Evolutionary conservation across 2,329 filamentous ascomycete genomes (phyloP).

Genomic region (Alternaria triticina): DNA sequence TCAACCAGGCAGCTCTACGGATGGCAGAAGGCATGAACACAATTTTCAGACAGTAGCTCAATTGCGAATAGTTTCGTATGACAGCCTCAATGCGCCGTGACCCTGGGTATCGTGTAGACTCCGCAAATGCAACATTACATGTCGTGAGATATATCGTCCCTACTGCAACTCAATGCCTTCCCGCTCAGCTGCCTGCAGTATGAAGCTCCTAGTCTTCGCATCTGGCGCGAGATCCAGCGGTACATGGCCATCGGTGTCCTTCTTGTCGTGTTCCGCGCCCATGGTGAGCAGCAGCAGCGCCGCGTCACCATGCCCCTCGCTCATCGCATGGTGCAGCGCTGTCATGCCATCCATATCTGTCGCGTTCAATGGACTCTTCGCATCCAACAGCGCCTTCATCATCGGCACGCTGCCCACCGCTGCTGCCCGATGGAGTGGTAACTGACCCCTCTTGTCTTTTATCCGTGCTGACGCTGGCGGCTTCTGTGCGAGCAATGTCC

Average conservation of each 20-base stretch:
- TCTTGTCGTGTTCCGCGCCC: conserved; percentile 82
- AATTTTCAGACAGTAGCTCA: not conserved
- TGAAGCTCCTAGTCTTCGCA: conserved; percentile 79
- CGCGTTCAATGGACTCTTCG: conserved; percentile 81
- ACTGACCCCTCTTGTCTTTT: conserved; percentile 86
- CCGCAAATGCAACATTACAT: conserved; percentile 8
- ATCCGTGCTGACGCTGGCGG: conserved; percentile 72
- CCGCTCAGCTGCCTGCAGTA: conserved; percentile 77
- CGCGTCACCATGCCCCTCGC: conserved; percentile 78
- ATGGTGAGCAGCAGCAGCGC: conserved; percentile 82
- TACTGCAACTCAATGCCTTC: conserved; percentile 75
- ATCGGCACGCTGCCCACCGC: conserved; percentile 90
- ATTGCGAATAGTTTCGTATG: not conserved
- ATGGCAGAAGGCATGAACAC: not conserved
- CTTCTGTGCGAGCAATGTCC: conserved; percentile 74
- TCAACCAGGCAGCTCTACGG: not conserved
- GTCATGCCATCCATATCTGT: conserved; percentile 84
- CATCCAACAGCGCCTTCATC: conserved; percentile 77
- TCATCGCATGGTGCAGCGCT: conserved; percentile 83
- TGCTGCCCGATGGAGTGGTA: conserved; percentile 88
- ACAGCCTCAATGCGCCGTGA: conserved; percentile 1
- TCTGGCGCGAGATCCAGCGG: conserved; percentile 87
- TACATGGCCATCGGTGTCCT: conserved; percentile 71
- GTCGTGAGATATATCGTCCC: not conserved
- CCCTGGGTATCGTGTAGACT: conserved; percentile 20